Evolutionary conservation across 164 flowering plant species (phyloP).

Genomic region (Vitis rupestris): DNA sequence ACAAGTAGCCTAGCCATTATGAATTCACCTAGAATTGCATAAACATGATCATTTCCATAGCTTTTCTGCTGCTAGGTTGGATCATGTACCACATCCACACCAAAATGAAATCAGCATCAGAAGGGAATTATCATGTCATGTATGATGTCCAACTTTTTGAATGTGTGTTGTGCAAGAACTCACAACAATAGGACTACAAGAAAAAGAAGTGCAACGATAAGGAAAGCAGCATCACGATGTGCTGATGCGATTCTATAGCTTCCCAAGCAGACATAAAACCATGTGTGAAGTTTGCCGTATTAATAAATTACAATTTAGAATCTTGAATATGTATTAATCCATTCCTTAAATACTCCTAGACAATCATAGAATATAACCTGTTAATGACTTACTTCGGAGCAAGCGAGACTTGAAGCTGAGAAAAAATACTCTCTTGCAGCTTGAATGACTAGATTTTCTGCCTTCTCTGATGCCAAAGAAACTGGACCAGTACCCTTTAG

Average conservation of each 20-base stretch:
- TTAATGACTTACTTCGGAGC: constrained; percentile 73
- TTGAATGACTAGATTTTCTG: constrained; percentile 89
- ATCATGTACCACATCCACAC: no score
- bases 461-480: constrained; percentile 73
- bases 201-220: not conserved
- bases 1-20: no score
- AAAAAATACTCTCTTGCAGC: constrained; percentile 93
- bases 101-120: not conserved
- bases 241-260: no score
- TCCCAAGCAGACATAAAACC: not conserved
- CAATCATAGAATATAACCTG: not conserved
- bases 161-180: not conserved
- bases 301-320: not conserved
- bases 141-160: not conserved
- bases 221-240: no score
- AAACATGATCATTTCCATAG: no score
- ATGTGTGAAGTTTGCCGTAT: not conserved
- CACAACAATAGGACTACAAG: not conserved
- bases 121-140: not conserved
- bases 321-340: not conserved
- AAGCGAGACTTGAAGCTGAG: constrained; percentile 90
- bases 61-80: no score
- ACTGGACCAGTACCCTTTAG: constrained; percentile 78
- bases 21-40: no score
- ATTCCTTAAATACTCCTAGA: not conserved